Conservation (phyloP, 306 rosid species). For the Ceratonia siliqua region DNA sequence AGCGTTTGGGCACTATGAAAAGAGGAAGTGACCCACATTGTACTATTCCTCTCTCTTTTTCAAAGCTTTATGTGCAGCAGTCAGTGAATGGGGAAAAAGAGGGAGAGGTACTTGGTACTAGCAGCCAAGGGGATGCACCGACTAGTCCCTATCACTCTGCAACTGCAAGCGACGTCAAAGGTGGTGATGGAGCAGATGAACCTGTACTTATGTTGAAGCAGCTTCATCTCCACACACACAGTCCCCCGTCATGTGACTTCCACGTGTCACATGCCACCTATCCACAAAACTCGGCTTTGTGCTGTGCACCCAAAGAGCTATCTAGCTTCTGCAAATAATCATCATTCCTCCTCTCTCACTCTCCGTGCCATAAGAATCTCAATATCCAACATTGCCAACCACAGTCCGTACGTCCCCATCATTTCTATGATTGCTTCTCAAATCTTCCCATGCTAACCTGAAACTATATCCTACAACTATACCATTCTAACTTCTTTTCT, state of each 20-base stretch:
- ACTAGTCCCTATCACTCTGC: constrained; percentile 54
- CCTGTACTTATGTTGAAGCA: constrained; percentile 43
- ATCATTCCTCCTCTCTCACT: not conserved
- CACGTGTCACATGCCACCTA: constrained; percentile 42
- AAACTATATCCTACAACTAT: constrained; percentile 17
- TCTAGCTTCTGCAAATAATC: constrained; percentile 30
- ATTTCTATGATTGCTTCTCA: constrained; percentile 33
- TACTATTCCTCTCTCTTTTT: constrained; percentile 30
- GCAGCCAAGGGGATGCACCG: constrained; percentile 56
- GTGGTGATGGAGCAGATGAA: constrained; percentile 40
- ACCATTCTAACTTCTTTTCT: constrained; percentile 24
- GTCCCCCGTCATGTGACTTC: constrained; percentile 44
- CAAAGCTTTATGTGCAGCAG: constrained; percentile 31
- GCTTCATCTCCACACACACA: constrained; percentile 14
- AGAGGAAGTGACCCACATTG: constrained; percentile 38
- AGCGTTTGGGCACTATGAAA: constrained; percentile 53
- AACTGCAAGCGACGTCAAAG: constrained; percentile 54
- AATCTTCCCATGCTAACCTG: constrained; percentile 30
- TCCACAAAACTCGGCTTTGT: constrained; percentile 39
- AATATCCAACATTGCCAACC: constrained; percentile 2
- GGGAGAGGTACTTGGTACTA: constrained; percentile 44
- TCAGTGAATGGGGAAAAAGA: constrained; percentile 40
- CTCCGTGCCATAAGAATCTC: not conserved
- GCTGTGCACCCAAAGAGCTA: constrained; percentile 28
- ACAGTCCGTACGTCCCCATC: constrained; percentile 30